Conservation (phyloP, 257 asterid genomes). For the Solanum pinnatisectum region DNA sequence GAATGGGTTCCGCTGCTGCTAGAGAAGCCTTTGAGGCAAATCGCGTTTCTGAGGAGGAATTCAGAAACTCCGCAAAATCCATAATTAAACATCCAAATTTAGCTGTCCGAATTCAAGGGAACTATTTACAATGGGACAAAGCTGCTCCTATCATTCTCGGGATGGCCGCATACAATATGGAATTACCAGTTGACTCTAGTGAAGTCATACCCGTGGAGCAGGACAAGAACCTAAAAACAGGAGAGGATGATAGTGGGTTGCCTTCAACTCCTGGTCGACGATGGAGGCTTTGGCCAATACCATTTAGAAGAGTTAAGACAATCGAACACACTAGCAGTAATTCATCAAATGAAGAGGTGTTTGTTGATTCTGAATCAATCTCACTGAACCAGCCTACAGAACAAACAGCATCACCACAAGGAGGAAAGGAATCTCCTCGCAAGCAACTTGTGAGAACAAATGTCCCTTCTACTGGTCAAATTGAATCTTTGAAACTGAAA, state of each 20-base stretch:
- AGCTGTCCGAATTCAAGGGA: slow-evolving; percentile 57
- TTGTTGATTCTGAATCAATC: slow-evolving; percentile 48
- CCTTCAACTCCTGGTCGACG: slow-evolving; percentile 48
- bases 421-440: slow-evolving; percentile 48
- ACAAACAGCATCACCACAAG: slow-evolving; percentile 21
- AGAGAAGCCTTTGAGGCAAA: slow-evolving; percentile 52
- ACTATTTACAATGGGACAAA: slow-evolving; percentile 75
- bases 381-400: slow-evolving; percentile 30
- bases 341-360: slow-evolving; percentile 49
- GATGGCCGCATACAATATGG: slow-evolving; percentile 56
- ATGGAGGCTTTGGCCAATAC: slow-evolving; percentile 96
- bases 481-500: slow-evolving; percentile 75
- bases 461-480: slow-evolving; percentile 87
- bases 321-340: slow-evolving; percentile 50
- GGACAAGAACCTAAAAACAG: slow-evolving; percentile 27
- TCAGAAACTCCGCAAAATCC: slow-evolving; percentile 42
- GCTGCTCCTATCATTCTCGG: slow-evolving; percentile 72
- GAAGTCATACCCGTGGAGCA: slow-evolving; percentile 50
- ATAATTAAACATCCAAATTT: slow-evolving; percentile 58
- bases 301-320: slow-evolving; percentile 77
- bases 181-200: slow-evolving; percentile 38
- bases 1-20: slow-evolving; percentile 80
- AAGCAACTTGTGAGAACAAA: slow-evolving; percentile 80
- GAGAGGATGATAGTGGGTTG: slow-evolving; percentile 31
- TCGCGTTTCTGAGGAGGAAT: slow-evolving; percentile 56